Evolutionary conservation across 2,329 filamentous ascomycete genomes (phyloP), one percentile per base, ranked within the genome.

Genomic region (Neoarthrinium moseri): DNA sequence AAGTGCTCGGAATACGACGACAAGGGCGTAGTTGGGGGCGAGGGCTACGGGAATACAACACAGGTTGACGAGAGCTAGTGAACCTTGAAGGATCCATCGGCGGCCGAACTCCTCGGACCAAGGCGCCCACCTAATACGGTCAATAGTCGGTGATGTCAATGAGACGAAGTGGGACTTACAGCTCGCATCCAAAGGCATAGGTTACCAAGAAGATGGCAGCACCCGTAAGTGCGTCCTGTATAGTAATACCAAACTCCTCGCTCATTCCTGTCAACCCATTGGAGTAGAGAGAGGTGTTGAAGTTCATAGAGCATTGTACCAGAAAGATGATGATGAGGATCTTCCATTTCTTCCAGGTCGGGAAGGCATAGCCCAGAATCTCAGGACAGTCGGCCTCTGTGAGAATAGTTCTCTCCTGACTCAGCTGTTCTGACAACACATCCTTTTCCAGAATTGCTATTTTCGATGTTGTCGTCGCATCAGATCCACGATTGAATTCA

Each of bases 141-240:
- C n/a, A n/a, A n/a, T n/a, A n/a, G n/a, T n/a, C n/a, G n/a, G n/a
- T n/a, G n/a, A n/a, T n/a, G n/a, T n/a, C n/a, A 67, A 21, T 43
- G 27, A 54, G 35, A 20, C 36, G 32, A 17, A 6, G 15, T 5
- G 17, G 17, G 6, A 49, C 58, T 50, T 52, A 63, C 60, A 92
- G 75, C 65, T 94, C 89, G 63, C 61, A 63, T 35, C 61, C 61
- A 51, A 80, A 78, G 10, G 72, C 73, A 51, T 80, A 80, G 0
- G 66, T 59, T 15, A 79, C 64, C 3, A 80, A 63, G 58, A 78
- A 80, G 4, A 73, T 59, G 51, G 70, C 71, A 17, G 75, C 72
- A 10, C 72, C 72, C 8, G 68, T 67, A 5, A 74, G 70, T 3
- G 73, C 73, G 1, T 65, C 69, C 53, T 77, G 71, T 22, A 65